A percentile compares a stretch with the other conserved stretches of the same genome.
phyloP scores from a whole-genome alignment of 495 filamentous ascomycete species.

The Penicillium atrosanguineum region DNA sequence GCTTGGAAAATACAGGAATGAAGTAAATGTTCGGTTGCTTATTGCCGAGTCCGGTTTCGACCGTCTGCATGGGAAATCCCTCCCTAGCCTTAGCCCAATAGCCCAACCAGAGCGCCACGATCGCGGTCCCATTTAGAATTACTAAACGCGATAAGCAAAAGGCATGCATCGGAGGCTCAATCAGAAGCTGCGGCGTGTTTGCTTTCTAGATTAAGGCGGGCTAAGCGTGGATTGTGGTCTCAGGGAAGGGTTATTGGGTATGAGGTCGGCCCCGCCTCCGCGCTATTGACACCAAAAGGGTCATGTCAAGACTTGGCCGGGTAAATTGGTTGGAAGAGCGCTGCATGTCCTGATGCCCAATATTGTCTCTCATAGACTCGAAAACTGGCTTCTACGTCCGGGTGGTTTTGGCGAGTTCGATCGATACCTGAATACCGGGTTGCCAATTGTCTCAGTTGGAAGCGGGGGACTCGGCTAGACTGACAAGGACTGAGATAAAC shows the following conservation, averaged over 20 bases:
- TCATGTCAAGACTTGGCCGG: neutral
- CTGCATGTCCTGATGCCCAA: constrained; percentile 5
- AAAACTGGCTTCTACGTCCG: neutral
- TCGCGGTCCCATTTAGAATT: neutral
- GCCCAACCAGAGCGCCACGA: neutral
- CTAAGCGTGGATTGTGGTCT: neutral
- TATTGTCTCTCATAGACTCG: neutral
- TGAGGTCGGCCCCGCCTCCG: neutral
- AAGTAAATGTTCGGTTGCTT: neutral
- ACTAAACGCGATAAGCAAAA: neutral
- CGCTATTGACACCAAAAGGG: constrained; percentile 1
- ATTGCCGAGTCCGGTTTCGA: neutral
- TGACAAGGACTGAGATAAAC: neutral
- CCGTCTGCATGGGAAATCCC: neutral
- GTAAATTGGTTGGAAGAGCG: neutral
- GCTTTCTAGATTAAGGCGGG: neutral
- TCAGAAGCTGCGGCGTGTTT: constrained; percentile 1
- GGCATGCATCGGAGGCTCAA: neutral
- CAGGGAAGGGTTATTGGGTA: neutral
- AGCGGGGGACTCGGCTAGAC: neutral
- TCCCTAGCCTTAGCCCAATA: neutral
- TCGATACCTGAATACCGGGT: too few relatives aligned
- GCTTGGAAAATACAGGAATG: neutral
- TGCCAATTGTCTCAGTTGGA: neutral
- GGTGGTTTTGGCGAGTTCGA: too few relatives aligned